These are phyloP conservation scores for Drosera spatulata DNA, from an alignment of 179 eudicot genomes.

Conservation along the genomic window DNA sequence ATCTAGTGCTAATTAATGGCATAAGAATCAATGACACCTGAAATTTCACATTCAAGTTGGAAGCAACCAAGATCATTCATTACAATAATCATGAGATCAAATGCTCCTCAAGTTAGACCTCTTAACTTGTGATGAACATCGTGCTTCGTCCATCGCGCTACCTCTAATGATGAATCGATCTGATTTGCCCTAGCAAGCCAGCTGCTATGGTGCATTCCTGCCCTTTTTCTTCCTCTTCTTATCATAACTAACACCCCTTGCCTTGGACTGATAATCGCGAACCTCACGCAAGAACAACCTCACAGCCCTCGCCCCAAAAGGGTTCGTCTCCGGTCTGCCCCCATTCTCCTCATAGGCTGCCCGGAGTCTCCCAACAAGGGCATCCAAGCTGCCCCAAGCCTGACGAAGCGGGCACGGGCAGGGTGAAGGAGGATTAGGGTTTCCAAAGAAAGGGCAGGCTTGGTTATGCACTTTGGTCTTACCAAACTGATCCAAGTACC, in stretches of 20 bases:
- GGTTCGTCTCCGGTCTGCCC: constrained; percentile 28
- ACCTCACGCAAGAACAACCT: constrained; percentile 24
- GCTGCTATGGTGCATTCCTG: not conserved
- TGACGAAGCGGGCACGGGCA: constrained; percentile 34
- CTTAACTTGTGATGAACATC: no score
- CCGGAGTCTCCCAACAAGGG: constrained; percentile 8
- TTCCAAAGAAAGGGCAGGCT: constrained; percentile 22
- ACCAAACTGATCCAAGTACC: constrained; percentile 33
- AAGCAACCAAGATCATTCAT: no score
- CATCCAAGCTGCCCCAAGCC: constrained; percentile 35
- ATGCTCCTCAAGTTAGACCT: no score
- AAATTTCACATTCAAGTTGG: no score
- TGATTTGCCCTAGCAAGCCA: not conserved
- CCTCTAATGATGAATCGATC: no score
- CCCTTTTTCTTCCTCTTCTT: constrained; percentile 21
- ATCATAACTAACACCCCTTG: constrained; percentile 28
- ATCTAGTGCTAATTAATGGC: no score
- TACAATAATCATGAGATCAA: no score
- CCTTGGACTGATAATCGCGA: constrained; percentile 25
- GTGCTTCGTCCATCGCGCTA: no score
- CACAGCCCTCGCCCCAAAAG: constrained; percentile 25
- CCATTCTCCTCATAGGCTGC: constrained; percentile 30
- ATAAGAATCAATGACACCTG: no score
- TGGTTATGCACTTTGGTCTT: constrained; percentile 29
- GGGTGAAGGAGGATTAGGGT: constrained; percentile 25